phyloP scores from a whole-genome alignment of 352 stramenopile species.

The Pythium scleroteichum region DNA sequence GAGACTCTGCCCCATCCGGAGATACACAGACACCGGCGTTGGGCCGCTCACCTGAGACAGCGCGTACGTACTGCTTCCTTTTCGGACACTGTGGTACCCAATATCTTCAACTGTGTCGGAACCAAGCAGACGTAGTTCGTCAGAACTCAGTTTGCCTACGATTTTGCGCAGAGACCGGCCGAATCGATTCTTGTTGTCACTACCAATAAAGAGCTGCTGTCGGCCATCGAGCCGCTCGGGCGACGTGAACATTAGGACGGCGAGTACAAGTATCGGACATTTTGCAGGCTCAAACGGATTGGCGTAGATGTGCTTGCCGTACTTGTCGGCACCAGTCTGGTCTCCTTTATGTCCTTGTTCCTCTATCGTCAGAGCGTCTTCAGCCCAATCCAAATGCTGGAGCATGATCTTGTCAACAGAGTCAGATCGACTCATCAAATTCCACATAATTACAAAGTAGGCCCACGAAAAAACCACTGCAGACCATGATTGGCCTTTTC shows the following conservation, averaged over 20 bases:
- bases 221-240: background rate
- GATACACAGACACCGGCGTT: slow-evolving; percentile 10
- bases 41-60: slow-evolving; percentile 13
- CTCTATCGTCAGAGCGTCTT: slow-evolving; percentile 15
- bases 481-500: slow-evolving; percentile 4
- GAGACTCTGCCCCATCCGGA: slow-evolving; percentile 19
- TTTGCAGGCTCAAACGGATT: slow-evolving; percentile 22
- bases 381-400: slow-evolving; percentile 16
- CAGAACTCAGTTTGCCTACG: background rate
- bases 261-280: slow-evolving; percentile 17
- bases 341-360: slow-evolving; percentile 23
- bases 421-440: slow-evolving; percentile 19
- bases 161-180: background rate
- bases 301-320: slow-evolving; percentile 18
- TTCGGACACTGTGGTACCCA: slow-evolving; percentile 8
- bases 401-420: slow-evolving; percentile 18
- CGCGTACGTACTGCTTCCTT: slow-evolving; percentile 16
- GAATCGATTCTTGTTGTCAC: slow-evolving; percentile 12
- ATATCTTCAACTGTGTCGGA: slow-evolving; percentile 9
- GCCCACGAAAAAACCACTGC: slow-evolving; percentile 9
- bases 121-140: slow-evolving; percentile 1
- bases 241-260: slow-evolving; percentile 12
- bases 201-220: slow-evolving; percentile 17
- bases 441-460: slow-evolving; percentile 22
- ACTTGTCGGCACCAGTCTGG: slow-evolving; percentile 16